Conservation (phyloP, 345 rosid genomes). For the Eucalyptus viminalis region DNA sequence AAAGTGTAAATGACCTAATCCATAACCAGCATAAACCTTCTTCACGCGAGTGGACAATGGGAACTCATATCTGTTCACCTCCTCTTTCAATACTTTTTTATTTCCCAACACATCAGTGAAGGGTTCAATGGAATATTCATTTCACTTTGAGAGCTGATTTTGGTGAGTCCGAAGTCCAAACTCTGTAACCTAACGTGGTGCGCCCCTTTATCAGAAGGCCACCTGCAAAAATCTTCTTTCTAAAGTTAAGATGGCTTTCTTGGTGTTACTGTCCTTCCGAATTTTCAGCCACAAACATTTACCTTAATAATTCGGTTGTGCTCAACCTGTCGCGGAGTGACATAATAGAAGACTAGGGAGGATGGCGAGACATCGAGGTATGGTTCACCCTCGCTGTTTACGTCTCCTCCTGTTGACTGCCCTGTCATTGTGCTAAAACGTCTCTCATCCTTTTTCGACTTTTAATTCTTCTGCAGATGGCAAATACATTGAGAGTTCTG, state of each 20-base stretch:
- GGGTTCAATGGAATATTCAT: not conserved
- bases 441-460: not conserved
- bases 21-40: too few species aligned
- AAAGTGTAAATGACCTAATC: too few species aligned
- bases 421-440: not conserved
- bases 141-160: not conserved
- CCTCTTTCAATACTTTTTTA: too few species aligned
- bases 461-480: not conserved
- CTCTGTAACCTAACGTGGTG: not conserved
- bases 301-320: not conserved
- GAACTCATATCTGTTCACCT: too few species aligned
- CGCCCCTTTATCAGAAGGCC: not conserved
- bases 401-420: not conserved
- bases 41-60: too few species aligned
- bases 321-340: not conserved
- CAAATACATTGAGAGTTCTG: not conserved
- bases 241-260: not conserved
- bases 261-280: not conserved
- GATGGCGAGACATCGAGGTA: not conserved
- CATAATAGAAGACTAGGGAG: not conserved
- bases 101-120: too few species aligned
- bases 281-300: not conserved
- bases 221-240: not conserved
- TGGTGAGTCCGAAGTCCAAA: not conserved
- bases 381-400: not conserved